A percentile compares a stretch with the other conserved stretches of the same genome.
These are phyloP conservation scores for Sideroxylon spinosum DNA, from an alignment of 179 eudicot species.

Conservation along the genomic window DNA sequence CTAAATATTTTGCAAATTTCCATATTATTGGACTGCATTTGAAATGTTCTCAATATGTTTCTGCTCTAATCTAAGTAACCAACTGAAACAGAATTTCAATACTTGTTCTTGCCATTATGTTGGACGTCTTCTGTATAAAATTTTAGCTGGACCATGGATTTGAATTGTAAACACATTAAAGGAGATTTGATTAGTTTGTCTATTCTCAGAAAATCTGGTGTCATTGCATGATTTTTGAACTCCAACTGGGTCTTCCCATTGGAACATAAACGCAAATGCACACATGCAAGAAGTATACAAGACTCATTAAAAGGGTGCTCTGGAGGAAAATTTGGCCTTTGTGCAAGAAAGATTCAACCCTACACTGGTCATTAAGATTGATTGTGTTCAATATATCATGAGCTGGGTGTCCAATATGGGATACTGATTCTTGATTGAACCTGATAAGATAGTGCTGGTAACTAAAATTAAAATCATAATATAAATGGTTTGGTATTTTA, in stretches of 20 bases:
- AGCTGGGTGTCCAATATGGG: neutral
- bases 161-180: neutral
- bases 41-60: no score
- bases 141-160: neutral
- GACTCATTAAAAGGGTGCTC: neutral
- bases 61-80: no score
- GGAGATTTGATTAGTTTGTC: neutral
- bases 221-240: neutral
- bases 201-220: no score
- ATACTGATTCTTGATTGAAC: neutral
- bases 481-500: neutral
- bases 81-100: no score
- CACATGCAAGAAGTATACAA: neutral
- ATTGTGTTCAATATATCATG: neutral
- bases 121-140: neutral
- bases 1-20: no score
- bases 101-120: neutral
- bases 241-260: neutral
- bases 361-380: neutral
- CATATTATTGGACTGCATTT: no score
- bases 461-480: constrained; percentile 1
- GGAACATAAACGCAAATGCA: neutral
- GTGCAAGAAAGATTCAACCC: neutral
- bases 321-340: neutral
- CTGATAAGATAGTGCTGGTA: neutral